A percentile compares a stretch with the other conserved stretches of the same genome.
Evolutionary conservation across 495 filamentous ascomycete species (phyloP).

Genomic region (Lasiosphaeris hirsuta): DNA sequence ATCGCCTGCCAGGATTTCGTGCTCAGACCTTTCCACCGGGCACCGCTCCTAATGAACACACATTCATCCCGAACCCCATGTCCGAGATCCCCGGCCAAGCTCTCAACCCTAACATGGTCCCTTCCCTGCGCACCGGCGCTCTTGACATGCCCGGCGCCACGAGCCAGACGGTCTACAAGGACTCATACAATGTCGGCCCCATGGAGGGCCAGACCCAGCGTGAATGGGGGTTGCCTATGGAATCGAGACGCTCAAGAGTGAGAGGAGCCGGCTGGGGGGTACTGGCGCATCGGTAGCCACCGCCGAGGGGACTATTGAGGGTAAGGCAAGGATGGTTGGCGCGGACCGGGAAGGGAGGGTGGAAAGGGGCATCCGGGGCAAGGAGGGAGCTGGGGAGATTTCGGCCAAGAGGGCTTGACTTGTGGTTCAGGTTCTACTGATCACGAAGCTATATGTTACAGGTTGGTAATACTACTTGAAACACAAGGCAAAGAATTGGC

Average conservation of each 20-base stretch:
- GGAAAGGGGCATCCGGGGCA: conserved; percentile 5
- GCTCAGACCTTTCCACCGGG: conserved; percentile 58
- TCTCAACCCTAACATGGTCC: conserved; percentile 32
- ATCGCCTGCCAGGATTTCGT: conserved; percentile 59
- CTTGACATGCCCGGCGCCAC: conserved; percentile 60
- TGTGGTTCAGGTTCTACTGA: too few species aligned
- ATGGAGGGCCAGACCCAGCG: conserved; percentile 56
- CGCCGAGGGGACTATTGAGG: conserved; percentile 29
- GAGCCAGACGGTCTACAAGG: conserved; percentile 57
- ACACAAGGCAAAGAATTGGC: too few species aligned
- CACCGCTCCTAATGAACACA: conserved; percentile 59
- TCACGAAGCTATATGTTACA: too few species aligned
- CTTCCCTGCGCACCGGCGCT: conserved; percentile 35
- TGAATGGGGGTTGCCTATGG: conserved; percentile 52
- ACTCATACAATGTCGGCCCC: conserved; percentile 57
- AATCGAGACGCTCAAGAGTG: conserved; percentile 46
- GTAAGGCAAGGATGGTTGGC: conserved; percentile 28
- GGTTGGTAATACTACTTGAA: too few species aligned
- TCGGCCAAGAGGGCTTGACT: too few species aligned
- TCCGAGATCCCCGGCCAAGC: conserved; percentile 44
- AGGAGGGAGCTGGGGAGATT: conserved; percentile 25
- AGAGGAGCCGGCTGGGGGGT: conserved; percentile 52
- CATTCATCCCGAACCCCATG: conserved; percentile 41
- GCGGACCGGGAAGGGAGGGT: conserved; percentile 18
- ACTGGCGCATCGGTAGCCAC: conserved; percentile 44